Percentiles rank a stretch among this genome's conserved stretches.
These are phyloP conservation scores for Dipodascus albidus DNA, from an alignment of 805 yeast genomes.

Conservation along the genomic window DNA sequence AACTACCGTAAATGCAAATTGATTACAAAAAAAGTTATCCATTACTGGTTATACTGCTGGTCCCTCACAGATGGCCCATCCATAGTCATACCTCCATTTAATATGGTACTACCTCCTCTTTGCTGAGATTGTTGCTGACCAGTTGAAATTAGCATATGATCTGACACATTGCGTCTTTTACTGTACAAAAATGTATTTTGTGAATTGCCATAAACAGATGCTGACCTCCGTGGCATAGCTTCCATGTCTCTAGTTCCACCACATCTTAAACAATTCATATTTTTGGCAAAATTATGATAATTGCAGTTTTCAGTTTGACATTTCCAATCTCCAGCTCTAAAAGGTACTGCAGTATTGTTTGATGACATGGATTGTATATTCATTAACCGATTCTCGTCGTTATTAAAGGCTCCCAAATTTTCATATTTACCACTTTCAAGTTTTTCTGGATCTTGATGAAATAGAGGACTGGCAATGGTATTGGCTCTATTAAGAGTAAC, in stretches of 20 bases:
- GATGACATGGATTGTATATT: too few relatives aligned
- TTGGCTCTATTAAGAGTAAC: background rate
- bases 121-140: too few relatives aligned
- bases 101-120: too few relatives aligned
- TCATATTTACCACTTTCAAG: background rate
- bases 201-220: background rate
- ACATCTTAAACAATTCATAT: slow-evolving; percentile 76
- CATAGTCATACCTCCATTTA: too few relatives aligned
- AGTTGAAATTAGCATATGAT: background rate
- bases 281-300: slow-evolving; percentile 89
- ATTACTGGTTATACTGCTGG: too few relatives aligned
- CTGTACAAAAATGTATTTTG: background rate
- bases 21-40: too few relatives aligned
- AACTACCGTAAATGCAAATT: too few relatives aligned
- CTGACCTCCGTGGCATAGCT: slow-evolving; percentile 1
- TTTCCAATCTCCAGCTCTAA: slow-evolving; percentile 96
- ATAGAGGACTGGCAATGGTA: slow-evolving; percentile 7
- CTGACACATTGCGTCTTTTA: background rate
- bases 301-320: slow-evolving; percentile 68
- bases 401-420: slow-evolving; percentile 9
- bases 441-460: slow-evolving; percentile 14
- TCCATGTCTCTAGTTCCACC: slow-evolving; percentile 50
- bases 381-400: background rate
- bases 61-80: too few relatives aligned
- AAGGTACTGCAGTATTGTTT: too few relatives aligned